Evolutionary conservation across 805 yeast genomes (phyloP).

Genomic region (Naumovozyma dairenensis): DNA sequence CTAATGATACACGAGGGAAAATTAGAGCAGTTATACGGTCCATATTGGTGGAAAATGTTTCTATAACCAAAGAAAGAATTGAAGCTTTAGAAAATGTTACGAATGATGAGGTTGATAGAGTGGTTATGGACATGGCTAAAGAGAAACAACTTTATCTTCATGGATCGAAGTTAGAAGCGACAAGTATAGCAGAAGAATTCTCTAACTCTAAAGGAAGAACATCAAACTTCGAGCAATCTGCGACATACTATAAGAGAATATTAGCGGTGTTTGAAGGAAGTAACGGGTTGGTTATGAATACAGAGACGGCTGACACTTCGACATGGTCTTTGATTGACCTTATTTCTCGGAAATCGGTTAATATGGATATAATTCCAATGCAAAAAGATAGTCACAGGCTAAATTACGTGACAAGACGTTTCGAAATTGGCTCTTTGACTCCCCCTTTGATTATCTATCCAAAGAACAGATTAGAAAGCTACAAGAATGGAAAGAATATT

Average conservation of each 20-base stretch:
- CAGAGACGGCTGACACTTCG: slow-evolving; percentile 48
- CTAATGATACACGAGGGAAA: slow-evolving; percentile 15
- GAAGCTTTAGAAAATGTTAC: slow-evolving; percentile 32
- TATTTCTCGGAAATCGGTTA: slow-evolving; percentile 34
- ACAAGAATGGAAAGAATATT: slow-evolving; percentile 7
- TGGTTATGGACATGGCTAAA: slow-evolving; percentile 35
- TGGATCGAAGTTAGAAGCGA: slow-evolving; percentile 32
- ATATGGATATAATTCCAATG: slow-evolving; percentile 46
- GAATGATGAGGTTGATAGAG: slow-evolving; percentile 39
- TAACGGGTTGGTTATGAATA: slow-evolving; percentile 47
- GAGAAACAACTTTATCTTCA: slow-evolving; percentile 46
- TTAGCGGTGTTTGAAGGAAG: slow-evolving; percentile 33
- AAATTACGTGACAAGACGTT: slow-evolving; percentile 66
- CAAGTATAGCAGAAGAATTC: slow-evolving; percentile 14
- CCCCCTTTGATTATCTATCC: slow-evolving; percentile 51
- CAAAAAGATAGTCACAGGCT: slow-evolving; percentile 38
- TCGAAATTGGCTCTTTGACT: slow-evolving; percentile 53
- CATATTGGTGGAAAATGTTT: slow-evolving; percentile 24
- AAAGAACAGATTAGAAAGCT: slow-evolving; percentile 7
- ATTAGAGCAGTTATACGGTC: slow-evolving; percentile 30
- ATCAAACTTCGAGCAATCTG: slow-evolving; percentile 36
- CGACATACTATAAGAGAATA: slow-evolving; percentile 36
- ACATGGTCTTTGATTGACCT: slow-evolving; percentile 54
- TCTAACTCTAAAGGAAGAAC: slow-evolving; percentile 24
- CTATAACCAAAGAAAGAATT: slow-evolving; percentile 23